Evolutionary conservation across 345 rosid species (phyloP).

Genomic region (Reutealis trisperma): DNA sequence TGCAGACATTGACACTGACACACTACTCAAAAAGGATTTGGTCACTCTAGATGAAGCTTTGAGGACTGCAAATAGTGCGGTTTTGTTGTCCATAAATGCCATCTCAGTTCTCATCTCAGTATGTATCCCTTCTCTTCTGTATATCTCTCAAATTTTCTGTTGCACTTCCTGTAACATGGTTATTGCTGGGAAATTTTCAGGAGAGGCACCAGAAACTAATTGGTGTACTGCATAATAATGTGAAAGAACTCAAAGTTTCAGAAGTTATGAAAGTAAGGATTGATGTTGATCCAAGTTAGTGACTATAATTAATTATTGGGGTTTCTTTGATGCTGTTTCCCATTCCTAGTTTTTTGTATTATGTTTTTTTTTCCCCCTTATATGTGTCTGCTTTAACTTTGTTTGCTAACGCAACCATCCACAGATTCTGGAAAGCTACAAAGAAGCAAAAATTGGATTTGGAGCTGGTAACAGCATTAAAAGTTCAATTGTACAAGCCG

Average conservation of each 20-base stretch:
- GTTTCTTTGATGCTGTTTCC: conserved; percentile 3
- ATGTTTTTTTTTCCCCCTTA: not conserved
- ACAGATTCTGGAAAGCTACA: conserved; percentile 64
- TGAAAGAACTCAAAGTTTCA: conserved; percentile 56
- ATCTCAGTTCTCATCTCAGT: conserved; percentile 63
- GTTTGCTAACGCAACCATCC: conserved; percentile 23
- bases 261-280: conserved; percentile 60
- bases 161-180: conserved; percentile 9
- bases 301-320: conserved; percentile 2
- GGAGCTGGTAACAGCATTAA: conserved; percentile 70
- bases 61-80: conserved; percentile 83
- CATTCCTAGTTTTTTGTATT: not conserved
- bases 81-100: conserved; percentile 69
- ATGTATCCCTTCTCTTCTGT: conserved; percentile 35
- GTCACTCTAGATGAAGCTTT: conserved; percentile 92
- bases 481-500: conserved; percentile 63
- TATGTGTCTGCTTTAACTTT: conserved; percentile 13
- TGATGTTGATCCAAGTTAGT: conserved; percentile 8
- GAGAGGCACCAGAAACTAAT: conserved; percentile 54
- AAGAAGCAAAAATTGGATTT: conserved; percentile 89
- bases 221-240: conserved; percentile 39
- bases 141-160: conserved; percentile 11
- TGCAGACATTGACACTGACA: conserved; percentile 83
- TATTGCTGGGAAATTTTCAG: conserved; percentile 43
- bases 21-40: conserved; percentile 72